Base-by-base conservation (phyloP, 345 rosid genomes). In the Microcos paniculata region DNA sequence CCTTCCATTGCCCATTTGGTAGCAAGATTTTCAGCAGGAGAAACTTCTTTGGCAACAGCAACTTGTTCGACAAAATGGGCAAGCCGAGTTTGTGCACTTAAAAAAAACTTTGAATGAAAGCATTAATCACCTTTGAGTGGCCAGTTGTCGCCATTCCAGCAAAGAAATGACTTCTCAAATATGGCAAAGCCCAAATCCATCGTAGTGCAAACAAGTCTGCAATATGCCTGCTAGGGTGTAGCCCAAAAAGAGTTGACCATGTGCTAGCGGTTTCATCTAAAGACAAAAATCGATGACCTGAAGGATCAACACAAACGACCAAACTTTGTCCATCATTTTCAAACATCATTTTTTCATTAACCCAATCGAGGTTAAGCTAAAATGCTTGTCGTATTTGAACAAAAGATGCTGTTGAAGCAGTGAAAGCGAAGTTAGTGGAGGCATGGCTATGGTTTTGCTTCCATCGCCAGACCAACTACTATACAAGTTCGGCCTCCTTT, bases 1-100 rank as follows among this genome's bases (percentile, higher is more conserved):
- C 96, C 96, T 87, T 95, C 99, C 71, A 93, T 94, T 46, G 98
- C 98, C 98, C 93, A 95, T 79, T 86, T 95, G 64, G 97, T 90
- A 30, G 94, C 97, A 75, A 89, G 90, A 85, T 80, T 89, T 76
- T 89, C 99, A 46, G 84, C 49, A 31, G 89, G 85, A 30, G 75
- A 72, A 66, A 75, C 74, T 69, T 85, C 92, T 80, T 86, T 94
- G 70, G 74, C 73, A 56, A 82, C 86, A 71, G 66, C 86, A 26
- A 94, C 99, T 84, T 93, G 99, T 84, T 91, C 99, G 26, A 89
- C 94, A 77, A 95, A 92, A 74, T 91, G 96, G 15, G 99, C 93
- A 42, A 93, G 94, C 28, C 93, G 88, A 23, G 98, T 89, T 77
- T 95, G 99, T 52, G 98, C 96, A 76, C 89, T 91, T 75, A 95